These are phyloP conservation scores for Aspergillus eucalypticola DNA, from an alignment of 2,329 filamentous ascomycete species.

Conservation along the genomic window DNA sequence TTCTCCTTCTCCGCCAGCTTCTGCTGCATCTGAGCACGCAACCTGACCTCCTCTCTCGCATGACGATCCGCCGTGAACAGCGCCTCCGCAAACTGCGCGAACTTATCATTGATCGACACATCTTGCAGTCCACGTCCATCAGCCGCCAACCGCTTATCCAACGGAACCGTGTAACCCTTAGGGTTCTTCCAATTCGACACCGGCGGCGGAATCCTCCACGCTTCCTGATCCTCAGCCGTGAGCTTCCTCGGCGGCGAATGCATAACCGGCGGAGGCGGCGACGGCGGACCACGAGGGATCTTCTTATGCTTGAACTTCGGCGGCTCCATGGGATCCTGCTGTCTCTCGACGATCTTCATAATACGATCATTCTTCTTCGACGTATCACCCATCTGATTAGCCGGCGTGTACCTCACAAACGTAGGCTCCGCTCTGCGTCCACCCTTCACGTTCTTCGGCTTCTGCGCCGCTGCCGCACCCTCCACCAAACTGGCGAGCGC, in stretches of 20 bases:
- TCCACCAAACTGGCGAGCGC: conserved; percentile 79
- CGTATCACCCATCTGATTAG: conserved; percentile 91
- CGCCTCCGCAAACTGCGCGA: conserved; percentile 92
- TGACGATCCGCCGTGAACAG: conserved; percentile 93
- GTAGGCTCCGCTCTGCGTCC: conserved; percentile 81
- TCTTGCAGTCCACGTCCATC: conserved; percentile 91
- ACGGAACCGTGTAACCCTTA: conserved; percentile 92
- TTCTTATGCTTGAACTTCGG: conserved; percentile 99
- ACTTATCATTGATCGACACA: conserved; percentile 96
- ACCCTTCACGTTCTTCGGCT: conserved; percentile 89
- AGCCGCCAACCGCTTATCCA: conserved; percentile 93
- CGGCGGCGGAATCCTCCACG: conserved; percentile 87
- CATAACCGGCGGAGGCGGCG: conserved; percentile 89
- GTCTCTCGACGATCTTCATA: conserved; percentile 96
- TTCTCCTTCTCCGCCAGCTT: conserved; percentile 96
- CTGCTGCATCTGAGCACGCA: conserved; percentile 93
- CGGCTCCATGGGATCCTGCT: conserved; percentile 92
- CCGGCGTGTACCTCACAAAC: conserved; percentile 92
- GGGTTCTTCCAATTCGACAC: conserved; percentile 99
- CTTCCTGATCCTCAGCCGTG: conserved; percentile 94
- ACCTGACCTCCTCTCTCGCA: conserved; percentile 90
- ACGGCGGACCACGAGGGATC: conserved; percentile 88
- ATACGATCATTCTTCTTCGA: conserved; percentile 89
- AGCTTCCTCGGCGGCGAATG: conserved; percentile 92
- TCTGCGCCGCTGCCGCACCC: conserved; percentile 86